Evolutionary conservation across 2,329 filamentous ascomycete genomes (phyloP), one percentile per base, ranked within the genome.

Genomic region (Diaporthe capsici): DNA sequence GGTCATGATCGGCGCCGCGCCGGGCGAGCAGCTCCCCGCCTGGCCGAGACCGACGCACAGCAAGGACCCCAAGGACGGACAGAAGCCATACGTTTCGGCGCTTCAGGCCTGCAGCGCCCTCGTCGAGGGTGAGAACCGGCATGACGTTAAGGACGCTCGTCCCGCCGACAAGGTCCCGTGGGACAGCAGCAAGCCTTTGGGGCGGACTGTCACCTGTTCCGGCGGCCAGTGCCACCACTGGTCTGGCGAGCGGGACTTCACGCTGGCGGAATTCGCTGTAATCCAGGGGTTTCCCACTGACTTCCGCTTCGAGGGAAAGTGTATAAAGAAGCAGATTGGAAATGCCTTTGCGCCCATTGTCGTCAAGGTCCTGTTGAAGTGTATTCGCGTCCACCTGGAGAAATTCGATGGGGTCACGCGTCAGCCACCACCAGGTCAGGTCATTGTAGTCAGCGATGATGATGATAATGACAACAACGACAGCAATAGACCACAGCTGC

Each of bases 261-360:
- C 93, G 0, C 81, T 90, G 5, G 87, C 92, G 1, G 95, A 97
- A 81, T 88, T 91, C 34, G 93, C 94, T 0, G 87, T 87, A 3
- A 81, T 97, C 0, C 93, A 95, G 78, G 92, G 92, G 0, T 97
- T 97, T 71, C 93, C 93, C 0, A 76, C 84, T 0, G 81, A 84
- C 2, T 93, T 94, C 81, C 81, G 82, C 0, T 96, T 96, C 79
- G 76, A 84, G 0, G 84, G 83, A 0, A 85, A 82, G 0, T 81
- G 82, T 20, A 84, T 90, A 22, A 89, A 89, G 78, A 89, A 86
- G 77, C 94, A 95, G 81, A 94, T 96, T 77, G 94, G 94, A 0
- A 96, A 97, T 80, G 94, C 94, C 0, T 95, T 96, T 22, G 93
- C 95, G 0, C 91, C 94, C 0, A 84, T 84, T 39, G 88, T 89